These are phyloP conservation scores for Lyophyllum atratum DNA, from an alignment of 768 basidiomycete genomes.

Conservation along the genomic window DNA sequence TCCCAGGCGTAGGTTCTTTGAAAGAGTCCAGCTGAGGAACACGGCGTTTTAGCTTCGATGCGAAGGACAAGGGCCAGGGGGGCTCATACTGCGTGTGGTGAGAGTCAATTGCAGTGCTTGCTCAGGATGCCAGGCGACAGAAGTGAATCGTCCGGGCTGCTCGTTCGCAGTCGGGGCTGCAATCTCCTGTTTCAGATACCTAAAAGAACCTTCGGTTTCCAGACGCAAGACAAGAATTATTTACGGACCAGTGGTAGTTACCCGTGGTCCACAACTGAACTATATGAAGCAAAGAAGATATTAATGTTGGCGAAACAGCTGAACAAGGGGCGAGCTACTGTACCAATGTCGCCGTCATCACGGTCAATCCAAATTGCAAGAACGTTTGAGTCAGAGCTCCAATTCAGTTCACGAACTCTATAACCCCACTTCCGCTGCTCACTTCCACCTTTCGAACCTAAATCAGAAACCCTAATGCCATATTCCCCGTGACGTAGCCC, in stretches of 20 bases:
- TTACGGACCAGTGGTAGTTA: slow-evolving; percentile 87
- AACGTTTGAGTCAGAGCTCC: slow-evolving; percentile 89
- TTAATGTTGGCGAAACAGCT: slow-evolving; percentile 3
- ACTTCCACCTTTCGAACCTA: slow-evolving; percentile 35
- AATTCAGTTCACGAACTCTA: slow-evolving; percentile 71
- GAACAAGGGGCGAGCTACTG: slow-evolving; percentile 23
- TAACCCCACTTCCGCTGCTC: slow-evolving; percentile 60
- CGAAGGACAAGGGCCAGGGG: neutral
- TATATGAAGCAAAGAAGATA: slow-evolving; percentile 24
- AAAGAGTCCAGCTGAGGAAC: slow-evolving; percentile 49
- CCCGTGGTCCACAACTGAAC: slow-evolving; percentile 95
- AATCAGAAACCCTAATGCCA: slow-evolving; percentile 44
- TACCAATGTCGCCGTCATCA: slow-evolving; percentile 69
- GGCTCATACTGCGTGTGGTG: slow-evolving; percentile 61
- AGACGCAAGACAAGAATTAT: neutral
- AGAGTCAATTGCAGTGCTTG: slow-evolving; percentile 62
- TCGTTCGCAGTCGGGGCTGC: slow-evolving; percentile 39
- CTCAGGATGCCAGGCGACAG: slow-evolving; percentile 89
- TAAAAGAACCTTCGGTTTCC: slow-evolving; percentile 23
- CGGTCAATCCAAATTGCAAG: slow-evolving; percentile 84
- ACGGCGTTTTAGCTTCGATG: neutral
- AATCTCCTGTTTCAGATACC: slow-evolving; percentile 95
- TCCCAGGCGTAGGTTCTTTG: slow-evolving; percentile 78
- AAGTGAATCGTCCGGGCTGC: slow-evolving; percentile 60
- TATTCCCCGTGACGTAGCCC: slow-evolving; percentile 93